Evolutionary conservation across 805 yeast species (phyloP), one percentile per base, ranked within the genome.

Genomic region (Spathaspora hagerdaliae): DNA sequence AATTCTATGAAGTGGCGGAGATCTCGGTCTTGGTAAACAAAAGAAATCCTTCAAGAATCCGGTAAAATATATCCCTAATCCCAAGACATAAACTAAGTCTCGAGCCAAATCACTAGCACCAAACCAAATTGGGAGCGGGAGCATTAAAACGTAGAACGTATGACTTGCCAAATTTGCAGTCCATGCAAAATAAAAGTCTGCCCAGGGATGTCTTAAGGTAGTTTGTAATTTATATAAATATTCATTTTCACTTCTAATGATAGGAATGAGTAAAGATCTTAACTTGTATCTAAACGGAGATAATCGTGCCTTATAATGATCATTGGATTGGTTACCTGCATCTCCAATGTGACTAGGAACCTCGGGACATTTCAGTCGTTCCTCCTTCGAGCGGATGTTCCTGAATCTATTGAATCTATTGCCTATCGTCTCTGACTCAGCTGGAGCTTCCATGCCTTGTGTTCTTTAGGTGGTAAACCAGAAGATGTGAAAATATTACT

Each of bases 91-190:
- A 13, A 79, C 74, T 43, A 78, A 64, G 57, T 87, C 94, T 46
- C 92, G 71, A 1, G 84, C 77, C 27, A 81, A 45, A 3, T 58
- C 58, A 5, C 76, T 70, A 29, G 71, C 74, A 0, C 96, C 96
- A 48, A 83, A 78, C 96, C 96, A 92, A 31, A 81, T 73, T 10
- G 94, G 87, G 8, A 86, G 60, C 0, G 99, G 99, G 33, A 92
- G 74, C 81, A 88, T 82, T 41, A 92, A 61, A 41, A 94, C 96
- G 61, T 92, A 92, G 61, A 94, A 94, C 0, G 97, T 88, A 64
- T 92, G 99, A 5, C 96, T 80, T 0, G 97, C 99, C 51, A 94
- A 71, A 55, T 85, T 83, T 13, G 98, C 96, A 3, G 96, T 79
- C 73, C 87, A 81, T 7, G 95, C 85, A 65, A 92, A 92, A 57